These are phyloP conservation scores for Solanum chmielewskii DNA, from an alignment of 257 asterid genomes.

Conservation along the genomic window DNA sequence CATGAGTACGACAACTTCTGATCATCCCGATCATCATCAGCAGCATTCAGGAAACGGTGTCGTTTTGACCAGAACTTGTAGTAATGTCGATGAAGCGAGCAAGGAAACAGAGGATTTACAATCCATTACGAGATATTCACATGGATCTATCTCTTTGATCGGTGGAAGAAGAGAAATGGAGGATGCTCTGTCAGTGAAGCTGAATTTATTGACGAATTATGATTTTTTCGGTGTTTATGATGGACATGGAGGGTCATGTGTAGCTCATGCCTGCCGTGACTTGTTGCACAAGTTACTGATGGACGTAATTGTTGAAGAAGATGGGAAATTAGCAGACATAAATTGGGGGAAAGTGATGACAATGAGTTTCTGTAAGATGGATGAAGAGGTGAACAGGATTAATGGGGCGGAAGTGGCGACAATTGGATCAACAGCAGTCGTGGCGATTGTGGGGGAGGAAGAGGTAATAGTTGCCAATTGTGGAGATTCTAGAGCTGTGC, in stretches of 20 bases:
- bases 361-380: slow-evolving; percentile 41
- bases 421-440: slow-evolving; percentile 55
- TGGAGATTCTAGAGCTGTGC: slow-evolving; percentile 71
- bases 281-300: slow-evolving; percentile 32
- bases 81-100: neutral
- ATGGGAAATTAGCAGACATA: neutral
- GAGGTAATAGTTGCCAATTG: slow-evolving; percentile 64
- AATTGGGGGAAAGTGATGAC: slow-evolving; percentile 48
- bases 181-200: slow-evolving; percentile 47
- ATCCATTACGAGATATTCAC: neutral
- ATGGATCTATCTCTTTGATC: slow-evolving; percentile 33
- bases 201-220: slow-evolving; percentile 21
- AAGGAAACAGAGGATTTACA: neutral
- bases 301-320: neutral
- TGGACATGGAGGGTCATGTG: slow-evolving; percentile 62
- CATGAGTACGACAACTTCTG: neutral
- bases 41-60: neutral
- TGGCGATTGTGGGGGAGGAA: slow-evolving; percentile 52
- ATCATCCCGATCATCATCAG: neutral
- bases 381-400: slow-evolving; percentile 35
- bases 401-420: slow-evolving; percentile 30
- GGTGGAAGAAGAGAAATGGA: slow-evolving; percentile 67
- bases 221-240: slow-evolving; percentile 61
- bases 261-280: slow-evolving; percentile 49
- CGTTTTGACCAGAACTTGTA: neutral